A percentile compares a stretch with the other conserved stretches of the same genome.
These are phyloP conservation scores for Tetrapisispora taiwanensis DNA, from an alignment of 805 yeast genomes.

Conservation along the genomic window DNA sequence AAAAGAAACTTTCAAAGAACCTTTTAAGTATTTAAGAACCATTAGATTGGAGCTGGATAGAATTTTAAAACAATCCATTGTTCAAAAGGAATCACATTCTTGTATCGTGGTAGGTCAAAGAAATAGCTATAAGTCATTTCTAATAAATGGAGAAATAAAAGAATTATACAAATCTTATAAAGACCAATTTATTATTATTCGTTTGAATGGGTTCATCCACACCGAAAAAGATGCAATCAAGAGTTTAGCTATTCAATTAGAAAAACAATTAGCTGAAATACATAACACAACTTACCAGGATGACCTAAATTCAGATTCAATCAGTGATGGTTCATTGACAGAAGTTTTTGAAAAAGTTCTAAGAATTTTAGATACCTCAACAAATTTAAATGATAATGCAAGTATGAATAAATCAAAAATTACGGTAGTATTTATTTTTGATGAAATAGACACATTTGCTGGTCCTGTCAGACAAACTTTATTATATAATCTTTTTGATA, in stretches of 20 bases:
- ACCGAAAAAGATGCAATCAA: slow-evolving; percentile 68
- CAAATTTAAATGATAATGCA: slow-evolving; percentile 14
- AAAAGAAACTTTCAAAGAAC: slow-evolving; percentile 7
- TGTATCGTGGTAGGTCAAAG: slow-evolving; percentile 71
- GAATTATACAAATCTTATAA: slow-evolving; percentile 33
- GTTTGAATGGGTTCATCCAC: slow-evolving; percentile 63
- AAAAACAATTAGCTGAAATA: slow-evolving; percentile 32
- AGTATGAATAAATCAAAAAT: slow-evolving; percentile 25
- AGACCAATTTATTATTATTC: slow-evolving; percentile 49
- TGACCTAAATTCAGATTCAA: slow-evolving; percentile 17
- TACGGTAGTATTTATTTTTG: slow-evolving; percentile 69
- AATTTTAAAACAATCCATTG: slow-evolving; percentile 54
- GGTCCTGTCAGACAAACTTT: slow-evolving; percentile 66
- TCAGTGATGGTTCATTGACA: slow-evolving; percentile 45
- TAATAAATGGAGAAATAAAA: slow-evolving; percentile 48
- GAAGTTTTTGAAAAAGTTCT: slow-evolving; percentile 54
- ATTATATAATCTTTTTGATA: slow-evolving; percentile 77
- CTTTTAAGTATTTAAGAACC: slow-evolving; percentile 15
- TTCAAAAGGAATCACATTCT: slow-evolving; percentile 70
- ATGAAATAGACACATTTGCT: slow-evolving; percentile 77
- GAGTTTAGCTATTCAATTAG: slow-evolving; percentile 79
- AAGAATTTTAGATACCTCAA: slow-evolving; percentile 35
- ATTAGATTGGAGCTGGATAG: slow-evolving; percentile 39
- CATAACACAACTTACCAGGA: slow-evolving; percentile 14
- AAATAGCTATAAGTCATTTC: slow-evolving; percentile 61